Base-by-base conservation (phyloP, 2,329 filamentous ascomycete species). In the Trichoderma hamatum region DNA sequence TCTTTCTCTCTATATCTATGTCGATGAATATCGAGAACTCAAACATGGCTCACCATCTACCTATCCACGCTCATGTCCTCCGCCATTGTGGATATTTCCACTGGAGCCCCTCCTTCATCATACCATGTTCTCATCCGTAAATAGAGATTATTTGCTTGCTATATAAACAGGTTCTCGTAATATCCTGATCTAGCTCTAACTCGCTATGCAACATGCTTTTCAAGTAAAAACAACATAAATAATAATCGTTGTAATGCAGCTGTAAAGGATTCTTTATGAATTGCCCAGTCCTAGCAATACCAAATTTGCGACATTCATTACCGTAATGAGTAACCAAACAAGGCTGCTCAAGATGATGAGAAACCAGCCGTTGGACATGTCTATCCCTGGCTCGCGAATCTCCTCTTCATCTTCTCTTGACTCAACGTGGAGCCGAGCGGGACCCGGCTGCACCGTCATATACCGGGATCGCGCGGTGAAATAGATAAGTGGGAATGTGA, bases 401-500 rank as follows among this genome's bases (percentile, higher is more conserved):
- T 49, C 19, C 34, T 51, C 49, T 9, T 39, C 70, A 6, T 71
- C 73, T 1, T 75, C 73, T 19, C 52, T 51, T 11, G 63, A 67
- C 16, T 78, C 76, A 54, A 73, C 67, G 52, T 76, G 73, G 65
- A 78, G 78, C 13, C 79, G 74, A 7, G 81, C 79, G 28, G 78
- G 76, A 39, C 84, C 84, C 2, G 84, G 80, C 68, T 80, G 78
- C 6, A 92, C 90, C 10, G 88, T 92, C 93, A 97, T 97, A 79
- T 91, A 96, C 75, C 88, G 88, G 72, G 89, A 87, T 54, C 90
- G 85, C 73, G 91, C 92, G 0, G 93, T 97, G 75, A 96, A 96
- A 80, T 92, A 96, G 68, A 97, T 90, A 36, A 97, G 81, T 1
- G 93, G 93, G 1, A 92, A 92, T 1, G 88, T 89, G n/a, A 95